A percentile compares a stretch with the other conserved stretches of the same genome.
These are phyloP conservation scores for Colletotrichum musae DNA, from an alignment of 2,329 filamentous ascomycete genomes.

Conservation along the genomic window DNA sequence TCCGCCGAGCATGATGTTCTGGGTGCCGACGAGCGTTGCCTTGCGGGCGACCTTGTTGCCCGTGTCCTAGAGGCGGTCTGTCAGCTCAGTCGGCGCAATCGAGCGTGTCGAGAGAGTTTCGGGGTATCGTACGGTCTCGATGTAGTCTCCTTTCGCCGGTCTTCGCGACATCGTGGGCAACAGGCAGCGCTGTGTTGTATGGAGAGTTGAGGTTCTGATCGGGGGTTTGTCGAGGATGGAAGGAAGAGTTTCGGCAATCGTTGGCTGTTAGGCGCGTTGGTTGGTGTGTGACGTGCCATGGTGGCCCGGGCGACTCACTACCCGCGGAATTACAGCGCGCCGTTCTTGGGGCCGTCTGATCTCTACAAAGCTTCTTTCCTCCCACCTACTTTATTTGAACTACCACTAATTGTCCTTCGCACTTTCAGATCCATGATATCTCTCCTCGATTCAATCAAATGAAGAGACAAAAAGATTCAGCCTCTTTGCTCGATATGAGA, in stretches of 20 bases:
- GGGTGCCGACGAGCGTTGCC: constrained; percentile 91
- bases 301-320: constrained; percentile 8
- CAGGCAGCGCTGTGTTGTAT: neutral
- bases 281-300: constrained; percentile 19
- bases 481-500: neutral
- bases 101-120: neutral
- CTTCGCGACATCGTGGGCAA: constrained; percentile 77
- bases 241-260: neutral
- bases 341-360: neutral
- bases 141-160: constrained; percentile 90
- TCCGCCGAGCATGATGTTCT: constrained; percentile 97
- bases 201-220: neutral
- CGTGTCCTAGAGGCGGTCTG: constrained; percentile 76
- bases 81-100: neutral
- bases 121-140: constrained; percentile 82
- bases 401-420: neutral
- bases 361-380: neutral
- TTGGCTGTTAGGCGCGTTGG: constrained; percentile 1
- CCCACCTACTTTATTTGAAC: neutral
- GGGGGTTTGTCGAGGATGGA: neutral
- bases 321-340: constrained; percentile 8
- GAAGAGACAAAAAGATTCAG: neutral
- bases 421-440: no score
- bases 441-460: neutral
- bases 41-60: constrained; percentile 98